Evolutionary conservation across 2,329 filamentous ascomycete genomes (phyloP).

Genomic region (Aureobasidium sp.): DNA sequence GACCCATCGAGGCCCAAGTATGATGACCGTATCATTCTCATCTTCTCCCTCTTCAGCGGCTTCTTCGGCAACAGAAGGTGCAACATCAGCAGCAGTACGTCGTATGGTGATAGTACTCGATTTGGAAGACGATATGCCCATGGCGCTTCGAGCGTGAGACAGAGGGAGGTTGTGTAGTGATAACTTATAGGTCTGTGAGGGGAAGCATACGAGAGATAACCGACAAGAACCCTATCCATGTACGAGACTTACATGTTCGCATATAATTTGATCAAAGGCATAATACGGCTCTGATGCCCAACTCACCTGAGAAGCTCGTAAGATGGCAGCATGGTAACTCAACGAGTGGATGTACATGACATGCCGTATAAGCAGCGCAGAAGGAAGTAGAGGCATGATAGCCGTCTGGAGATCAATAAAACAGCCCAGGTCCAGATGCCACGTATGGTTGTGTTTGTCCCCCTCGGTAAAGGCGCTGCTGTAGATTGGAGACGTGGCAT

Average conservation of each 20-base stretch:
- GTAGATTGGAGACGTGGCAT: constrained; percentile 4
- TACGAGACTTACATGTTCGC: no score
- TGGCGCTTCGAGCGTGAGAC: not conserved
- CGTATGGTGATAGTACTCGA: not conserved
- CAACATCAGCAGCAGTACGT: not conserved
- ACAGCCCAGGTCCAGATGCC: not conserved
- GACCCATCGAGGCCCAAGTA: constrained; percentile 3
- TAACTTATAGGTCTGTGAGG: not conserved
- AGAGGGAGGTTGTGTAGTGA: not conserved
- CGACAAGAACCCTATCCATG: no score
- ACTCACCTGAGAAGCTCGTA: not conserved
- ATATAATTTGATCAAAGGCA: not conserved
- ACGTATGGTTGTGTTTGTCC: not conserved
- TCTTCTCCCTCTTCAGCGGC: not conserved
- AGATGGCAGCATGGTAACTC: not conserved
- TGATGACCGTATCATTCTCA: not conserved
- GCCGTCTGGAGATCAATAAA: not conserved
- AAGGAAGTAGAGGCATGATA: not conserved
- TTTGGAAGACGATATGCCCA: constrained; percentile 3
- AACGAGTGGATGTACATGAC: not conserved
- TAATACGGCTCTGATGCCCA: not conserved
- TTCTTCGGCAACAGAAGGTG: not conserved
- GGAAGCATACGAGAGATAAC: not conserved
- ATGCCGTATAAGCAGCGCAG: not conserved
- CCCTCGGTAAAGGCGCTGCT: not conserved